Evolutionary conservation across 192 early-diverging fungal species (phyloP).

Genomic region (Diversispora epigaea): DNA sequence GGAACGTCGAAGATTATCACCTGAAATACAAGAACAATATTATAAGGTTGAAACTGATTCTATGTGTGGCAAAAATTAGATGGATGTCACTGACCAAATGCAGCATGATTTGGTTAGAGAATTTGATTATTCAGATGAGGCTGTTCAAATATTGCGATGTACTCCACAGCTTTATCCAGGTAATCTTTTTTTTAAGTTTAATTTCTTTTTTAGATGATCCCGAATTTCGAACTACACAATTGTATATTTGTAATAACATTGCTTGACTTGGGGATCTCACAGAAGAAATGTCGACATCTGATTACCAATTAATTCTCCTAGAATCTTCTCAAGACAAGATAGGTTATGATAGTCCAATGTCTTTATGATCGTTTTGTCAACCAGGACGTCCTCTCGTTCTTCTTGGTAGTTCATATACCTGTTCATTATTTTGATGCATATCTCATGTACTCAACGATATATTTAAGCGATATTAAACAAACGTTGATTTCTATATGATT

Average conservation of each 20-base stretch:
- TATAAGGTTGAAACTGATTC: neutral
- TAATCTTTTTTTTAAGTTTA: neutral
- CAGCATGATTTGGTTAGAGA: neutral
- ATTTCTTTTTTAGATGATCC: slow-evolving; percentile 9
- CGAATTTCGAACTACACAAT: slow-evolving; percentile 13
- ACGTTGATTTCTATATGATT: too few relatives aligned
- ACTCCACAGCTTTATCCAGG: neutral
- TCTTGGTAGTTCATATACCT: too few relatives aligned
- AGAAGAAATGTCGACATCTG: neutral
- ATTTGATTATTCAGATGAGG: too few relatives aligned
- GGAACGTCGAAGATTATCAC: slow-evolving; percentile 11
- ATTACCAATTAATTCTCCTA: neutral
- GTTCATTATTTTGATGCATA: too few relatives aligned
- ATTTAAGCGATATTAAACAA: too few relatives aligned
- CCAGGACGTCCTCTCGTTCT: slow-evolving; percentile 15
- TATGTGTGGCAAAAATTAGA: too few relatives aligned
- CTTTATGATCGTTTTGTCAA: slow-evolving; percentile 6
- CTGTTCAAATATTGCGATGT: too few relatives aligned
- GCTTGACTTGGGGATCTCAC: too few relatives aligned
- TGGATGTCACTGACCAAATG: neutral
- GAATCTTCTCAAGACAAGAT: neutral
- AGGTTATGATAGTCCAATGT: neutral
- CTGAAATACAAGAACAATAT: slow-evolving; percentile 10
- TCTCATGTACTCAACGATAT: too few relatives aligned
- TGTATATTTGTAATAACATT: slow-evolving; percentile 14